phyloP scores from a whole-genome alignment of 2,329 filamentous ascomycete species.

The Fusarium brevicatenulatum region DNA sequence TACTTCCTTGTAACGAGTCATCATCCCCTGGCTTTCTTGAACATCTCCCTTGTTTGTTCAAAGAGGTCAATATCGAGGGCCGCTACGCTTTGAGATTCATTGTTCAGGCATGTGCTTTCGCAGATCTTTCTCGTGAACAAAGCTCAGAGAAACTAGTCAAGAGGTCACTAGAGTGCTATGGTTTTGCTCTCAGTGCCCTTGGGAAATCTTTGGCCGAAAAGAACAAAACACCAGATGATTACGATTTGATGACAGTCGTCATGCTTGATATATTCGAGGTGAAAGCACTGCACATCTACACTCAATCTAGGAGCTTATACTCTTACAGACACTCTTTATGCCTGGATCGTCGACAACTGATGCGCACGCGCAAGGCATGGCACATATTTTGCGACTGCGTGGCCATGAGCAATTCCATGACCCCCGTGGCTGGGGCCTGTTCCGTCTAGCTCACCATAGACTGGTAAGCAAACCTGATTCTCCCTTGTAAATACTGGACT shows the following conservation, averaged over 20 bases:
- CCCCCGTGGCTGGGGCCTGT: slow-evolving; percentile 53
- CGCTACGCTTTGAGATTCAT: slow-evolving; percentile 52
- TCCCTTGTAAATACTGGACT: background rate
- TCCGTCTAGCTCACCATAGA: slow-evolving; percentile 53
- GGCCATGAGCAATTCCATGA: slow-evolving; percentile 49
- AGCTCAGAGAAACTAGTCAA: slow-evolving; percentile 29
- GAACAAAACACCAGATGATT: slow-evolving; percentile 51
- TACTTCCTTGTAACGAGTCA: slow-evolving; percentile 50
- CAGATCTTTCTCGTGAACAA: slow-evolving; percentile 46
- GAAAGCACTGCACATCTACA: background rate
- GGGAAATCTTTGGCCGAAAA: slow-evolving; percentile 45
- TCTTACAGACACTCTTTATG: slow-evolving; percentile 47
- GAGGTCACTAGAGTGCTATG: slow-evolving; percentile 49
- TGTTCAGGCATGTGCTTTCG: slow-evolving; percentile 51
- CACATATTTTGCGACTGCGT: slow-evolving; percentile 51
- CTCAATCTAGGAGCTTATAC: background rate
- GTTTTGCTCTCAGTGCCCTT: slow-evolving; percentile 48
- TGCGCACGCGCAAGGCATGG: slow-evolving; percentile 53
- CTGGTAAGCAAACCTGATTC: slow-evolving; percentile 29
- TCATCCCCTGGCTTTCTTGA: slow-evolving; percentile 54
- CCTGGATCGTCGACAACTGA: slow-evolving; percentile 40
- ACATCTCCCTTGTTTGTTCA: slow-evolving; percentile 51
- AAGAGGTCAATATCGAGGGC: slow-evolving; percentile 51
- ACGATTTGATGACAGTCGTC: slow-evolving; percentile 54
- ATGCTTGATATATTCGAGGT: slow-evolving; percentile 55